Evolutionary conservation across 1,284 basidiomycete species (phyloP), one percentile per base, ranked within the genome.

Genomic region (Athelia sp.): DNA sequence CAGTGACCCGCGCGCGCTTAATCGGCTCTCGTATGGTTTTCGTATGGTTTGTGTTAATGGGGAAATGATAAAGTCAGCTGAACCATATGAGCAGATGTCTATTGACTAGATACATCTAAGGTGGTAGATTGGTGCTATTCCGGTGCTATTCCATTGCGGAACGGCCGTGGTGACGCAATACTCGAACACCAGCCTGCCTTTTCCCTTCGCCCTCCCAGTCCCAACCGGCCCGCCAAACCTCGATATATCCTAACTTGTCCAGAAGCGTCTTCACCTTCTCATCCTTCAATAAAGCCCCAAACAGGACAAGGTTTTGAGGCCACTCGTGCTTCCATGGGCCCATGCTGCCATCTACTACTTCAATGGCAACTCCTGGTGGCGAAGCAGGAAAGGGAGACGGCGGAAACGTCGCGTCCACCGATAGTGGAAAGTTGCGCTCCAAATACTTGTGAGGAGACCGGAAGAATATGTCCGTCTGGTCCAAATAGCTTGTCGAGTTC

Each of bases 381-480:
- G 84, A 82, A 42, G 65, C 68, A 1, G 84, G 78, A 40, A 76
- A 72, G 6, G 74, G 75, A 0, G 86, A 87, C 10, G 74, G 68
- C 1, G 89, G 90, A 59, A 91, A 94, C 0, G 63, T 50, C 0
- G 73, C 58, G 56, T 93, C 69, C 8, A 94, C 87, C 2, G 50
- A 40, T 2, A 58, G 46, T 1, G 91, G 90, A 58, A 95, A 91
- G 46, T 80, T 79, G 0, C 67, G 66, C 23, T 57, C 58, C 13
- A 96, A 69, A 62, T 95, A 97, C 3, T 62, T 59, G 13, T 76
- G 56, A 0, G 96, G 95, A 1, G 83, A 78, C 9, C 71, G 67
- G 65, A 90, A 98, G 68, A 98, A 98, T 8, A 88, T 65, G 48
- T 86, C 82, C 3, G 93, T 88, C 67, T 97, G 90, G 60, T 95